Evolutionary conservation across 1,139 yeast genomes (phyloP).

Genomic region (Meyerozyma sp.): DNA sequence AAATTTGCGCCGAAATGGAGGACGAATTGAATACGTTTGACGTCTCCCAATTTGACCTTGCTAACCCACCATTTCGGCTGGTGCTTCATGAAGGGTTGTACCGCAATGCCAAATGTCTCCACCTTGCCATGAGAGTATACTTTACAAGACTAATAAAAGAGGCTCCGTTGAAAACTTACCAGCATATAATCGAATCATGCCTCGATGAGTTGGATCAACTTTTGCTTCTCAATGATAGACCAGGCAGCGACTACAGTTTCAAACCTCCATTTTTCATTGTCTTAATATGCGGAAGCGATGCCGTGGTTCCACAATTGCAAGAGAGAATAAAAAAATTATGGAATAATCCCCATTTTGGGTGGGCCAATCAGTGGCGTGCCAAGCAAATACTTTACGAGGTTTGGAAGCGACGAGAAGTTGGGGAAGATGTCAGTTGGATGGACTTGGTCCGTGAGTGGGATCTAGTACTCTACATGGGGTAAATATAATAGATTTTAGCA

Average conservation of each 20-base stretch:
- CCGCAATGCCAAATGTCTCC: slow-evolving; percentile 34
- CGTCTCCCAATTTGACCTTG: slow-evolving; percentile 37
- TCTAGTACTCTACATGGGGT: slow-evolving; percentile 32
- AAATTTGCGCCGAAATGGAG: slow-evolving; percentile 49
- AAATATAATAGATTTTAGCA: not conserved
- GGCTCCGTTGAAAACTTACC: slow-evolving; percentile 24
- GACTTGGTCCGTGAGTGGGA: slow-evolving; percentile 56
- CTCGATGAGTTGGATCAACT: slow-evolving; percentile 28
- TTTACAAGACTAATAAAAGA: slow-evolving; percentile 42
- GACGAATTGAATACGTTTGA: slow-evolving; percentile 45
- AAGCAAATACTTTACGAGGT: slow-evolving; percentile 49
- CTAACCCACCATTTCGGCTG: slow-evolving; percentile 18
- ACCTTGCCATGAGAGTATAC: slow-evolving; percentile 39
- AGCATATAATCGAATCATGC: slow-evolving; percentile 26
- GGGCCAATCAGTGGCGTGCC: slow-evolving; percentile 46
- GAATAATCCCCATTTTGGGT: slow-evolving; percentile 16
- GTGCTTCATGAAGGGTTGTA: slow-evolving; percentile 35
- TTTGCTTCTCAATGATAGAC: slow-evolving; percentile 8
- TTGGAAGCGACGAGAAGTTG: slow-evolving; percentile 40
- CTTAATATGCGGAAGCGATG: slow-evolving; percentile 45
- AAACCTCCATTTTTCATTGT: slow-evolving; percentile 46
- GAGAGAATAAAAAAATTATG: slow-evolving; percentile 26
- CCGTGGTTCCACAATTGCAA: slow-evolving; percentile 18
- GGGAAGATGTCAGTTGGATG: slow-evolving; percentile 45
- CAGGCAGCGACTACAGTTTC: slow-evolving; percentile 9